Evolutionary conservation across 768 basidiomycete genomes (phyloP).

Genomic region (Rubroboletus pulcherrimus): DNA sequence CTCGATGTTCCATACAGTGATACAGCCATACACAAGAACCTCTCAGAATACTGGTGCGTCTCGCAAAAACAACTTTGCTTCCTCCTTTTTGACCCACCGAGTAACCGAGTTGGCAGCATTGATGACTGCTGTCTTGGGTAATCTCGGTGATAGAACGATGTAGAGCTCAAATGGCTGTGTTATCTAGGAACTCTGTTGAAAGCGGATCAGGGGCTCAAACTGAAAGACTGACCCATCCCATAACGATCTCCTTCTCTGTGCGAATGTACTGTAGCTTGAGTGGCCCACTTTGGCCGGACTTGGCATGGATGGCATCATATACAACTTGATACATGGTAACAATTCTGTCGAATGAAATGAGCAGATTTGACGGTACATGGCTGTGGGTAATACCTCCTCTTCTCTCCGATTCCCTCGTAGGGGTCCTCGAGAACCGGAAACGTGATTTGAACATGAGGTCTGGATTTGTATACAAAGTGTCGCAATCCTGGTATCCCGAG

Average conservation of each 20-base stretch:
- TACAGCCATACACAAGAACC: not conserved
- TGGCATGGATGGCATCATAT: conserved; percentile 87
- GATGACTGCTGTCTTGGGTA: conserved; percentile 87
- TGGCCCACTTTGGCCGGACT: conserved; percentile 75
- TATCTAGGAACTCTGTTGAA: conserved; percentile 48
- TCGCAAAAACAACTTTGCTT: conserved; percentile 71
- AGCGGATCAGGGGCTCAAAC: not conserved
- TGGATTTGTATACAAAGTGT: conserved; percentile 94
- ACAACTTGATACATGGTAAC: conserved; percentile 84
- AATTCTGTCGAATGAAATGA: conserved; percentile 45
- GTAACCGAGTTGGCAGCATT: conserved; percentile 87
- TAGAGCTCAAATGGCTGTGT: conserved; percentile 94
- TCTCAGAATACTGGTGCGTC: conserved; percentile 85
- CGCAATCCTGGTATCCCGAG: conserved; percentile 86
- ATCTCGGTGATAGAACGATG: conserved; percentile 68
- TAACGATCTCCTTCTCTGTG: conserved; percentile 81
- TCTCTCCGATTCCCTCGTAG: conserved; percentile 61
- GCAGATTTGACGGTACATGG: not conserved
- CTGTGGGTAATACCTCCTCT: conserved; percentile 48
- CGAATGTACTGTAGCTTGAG: conserved; percentile 86
- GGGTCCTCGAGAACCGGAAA: conserved; percentile 82
- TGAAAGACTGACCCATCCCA: conserved; percentile 80
- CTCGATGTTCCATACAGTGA: not conserved
- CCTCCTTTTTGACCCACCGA: conserved; percentile 90
- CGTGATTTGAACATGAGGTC: conserved; percentile 86